Evolutionary conservation across 2,329 filamentous ascomycete genomes (phyloP), one percentile per base, ranked within the genome.

Genomic region (Colletotrichum paranaense): DNA sequence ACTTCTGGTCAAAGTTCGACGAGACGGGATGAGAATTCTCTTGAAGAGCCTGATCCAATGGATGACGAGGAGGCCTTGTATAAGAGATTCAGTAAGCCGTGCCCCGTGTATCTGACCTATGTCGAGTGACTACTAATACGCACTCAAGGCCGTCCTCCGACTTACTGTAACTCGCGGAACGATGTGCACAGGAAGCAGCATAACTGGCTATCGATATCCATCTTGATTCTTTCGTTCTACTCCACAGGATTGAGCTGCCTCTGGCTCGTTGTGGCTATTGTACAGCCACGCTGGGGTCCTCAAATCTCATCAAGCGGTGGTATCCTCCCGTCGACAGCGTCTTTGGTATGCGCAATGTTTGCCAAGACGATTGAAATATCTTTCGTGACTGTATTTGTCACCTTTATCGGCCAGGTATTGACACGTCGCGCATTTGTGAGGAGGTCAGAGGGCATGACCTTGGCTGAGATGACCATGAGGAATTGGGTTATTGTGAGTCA

Each of bases 401-500:
- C 92, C 0, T 93, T 93, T 67, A 80, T 95, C 0, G 94, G 94
- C 0, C 94, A 97, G 79, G 88, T 93, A 0, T 82, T 96, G 19
- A 94, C 90, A n/a, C 87, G 92, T 24, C 85, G 92, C 67, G 92
- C 93, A 0, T 88, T 94, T 68, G 87, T 88, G 28, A 88, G 87
- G 67, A 84, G 87, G 9, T 88, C 90, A 0, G 83, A 85, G 3
- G 94, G 94, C 2, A 88, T 95, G 71, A 94, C 91, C 0, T 87
- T 96, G 19, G 92, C 94, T 0, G 93, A 96, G 78, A 90, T 95
- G 84, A 92, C 89, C 19, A 95, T 96, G 92, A 88, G 93, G 59
- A 88, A 88, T 56, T 96, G 93, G 94, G 88, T 92, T 24, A 89
- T 92, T 59, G 82, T 83, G 46, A 75, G 81, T 64, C 19, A 3